Evolutionary conservation across 441 rosid genomes (phyloP).

Genomic region (Geranium incanum): DNA sequence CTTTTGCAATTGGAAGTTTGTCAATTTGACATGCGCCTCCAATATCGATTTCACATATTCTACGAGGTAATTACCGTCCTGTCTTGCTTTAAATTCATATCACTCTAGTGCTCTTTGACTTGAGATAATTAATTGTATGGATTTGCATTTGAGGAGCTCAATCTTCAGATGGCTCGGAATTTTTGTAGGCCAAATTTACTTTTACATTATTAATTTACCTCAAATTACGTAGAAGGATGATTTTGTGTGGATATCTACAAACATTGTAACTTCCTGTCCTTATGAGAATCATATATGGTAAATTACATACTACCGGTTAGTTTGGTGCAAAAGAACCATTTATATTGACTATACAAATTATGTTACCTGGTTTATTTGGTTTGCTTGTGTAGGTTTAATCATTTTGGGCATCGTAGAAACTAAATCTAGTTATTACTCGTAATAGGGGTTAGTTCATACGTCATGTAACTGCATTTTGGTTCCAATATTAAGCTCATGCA

Average conservation of each 20-base stretch:
- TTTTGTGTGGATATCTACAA: neutral
- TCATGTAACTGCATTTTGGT: neutral
- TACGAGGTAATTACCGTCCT: slow-evolving; percentile 37
- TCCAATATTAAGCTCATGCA: slow-evolving; percentile 5
- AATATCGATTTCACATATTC: slow-evolving; percentile 30
- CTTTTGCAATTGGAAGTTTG: slow-evolving; percentile 30
- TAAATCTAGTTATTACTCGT: neutral
- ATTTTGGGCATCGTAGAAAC: neutral
- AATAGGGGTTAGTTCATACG: neutral
- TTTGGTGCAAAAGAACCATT: neutral
- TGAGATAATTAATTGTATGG: slow-evolving; percentile 13
- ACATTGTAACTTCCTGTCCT: neutral
- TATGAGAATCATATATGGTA: slow-evolving; percentile 1
- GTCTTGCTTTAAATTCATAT: slow-evolving; percentile 13
- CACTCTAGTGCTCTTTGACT: slow-evolving; percentile 9
- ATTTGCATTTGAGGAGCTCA: neutral
- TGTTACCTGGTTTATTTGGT: neutral
- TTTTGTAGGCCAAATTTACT: neutral
- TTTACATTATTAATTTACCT: neutral
- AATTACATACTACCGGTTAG: neutral
- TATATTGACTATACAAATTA: neutral
- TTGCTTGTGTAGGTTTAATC: neutral
- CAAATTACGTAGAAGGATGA: neutral
- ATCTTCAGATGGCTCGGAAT: neutral
- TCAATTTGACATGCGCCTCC: slow-evolving; percentile 31